Percentiles rank a stretch among this genome's conserved stretches.
Evolutionary conservation across 2,329 filamentous ascomycete genomes (phyloP).

Genomic region (Blastomyces percursus): DNA sequence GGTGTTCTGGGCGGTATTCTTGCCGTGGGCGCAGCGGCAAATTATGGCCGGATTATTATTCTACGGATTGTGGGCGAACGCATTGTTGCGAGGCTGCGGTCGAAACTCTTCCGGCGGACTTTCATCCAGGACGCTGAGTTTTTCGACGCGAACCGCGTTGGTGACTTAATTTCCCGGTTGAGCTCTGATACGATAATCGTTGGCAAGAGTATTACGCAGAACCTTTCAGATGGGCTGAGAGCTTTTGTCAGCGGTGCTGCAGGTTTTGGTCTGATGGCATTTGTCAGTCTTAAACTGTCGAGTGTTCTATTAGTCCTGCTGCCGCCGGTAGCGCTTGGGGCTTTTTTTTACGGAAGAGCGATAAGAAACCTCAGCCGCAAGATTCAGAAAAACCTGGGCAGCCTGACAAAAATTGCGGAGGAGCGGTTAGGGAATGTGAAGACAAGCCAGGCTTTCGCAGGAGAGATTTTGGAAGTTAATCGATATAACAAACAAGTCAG

Average conservation of each 20-base stretch:
- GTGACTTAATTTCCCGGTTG: slow-evolving; percentile 88
- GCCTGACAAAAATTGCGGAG: slow-evolving; percentile 92
- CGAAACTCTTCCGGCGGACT: slow-evolving; percentile 80
- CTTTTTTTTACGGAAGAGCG: slow-evolving; percentile 81
- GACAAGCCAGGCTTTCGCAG: slow-evolving; percentile 91
- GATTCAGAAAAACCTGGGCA: slow-evolving; percentile 88
- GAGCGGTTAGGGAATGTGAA: slow-evolving; percentile 95
- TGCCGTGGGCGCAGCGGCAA: slow-evolving; percentile 73
- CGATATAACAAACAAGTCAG: slow-evolving; percentile 89
- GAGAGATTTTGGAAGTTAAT: slow-evolving; percentile 77
- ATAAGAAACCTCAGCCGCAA: slow-evolving; percentile 83
- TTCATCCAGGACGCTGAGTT: slow-evolving; percentile 98
- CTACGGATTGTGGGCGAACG: slow-evolving; percentile 89
- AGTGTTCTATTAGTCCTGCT: slow-evolving; percentile 77
- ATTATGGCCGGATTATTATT: slow-evolving; percentile 88
- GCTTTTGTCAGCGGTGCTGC: slow-evolving; percentile 81
- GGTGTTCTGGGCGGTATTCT: slow-evolving; percentile 64
- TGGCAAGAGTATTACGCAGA: slow-evolving; percentile 96
- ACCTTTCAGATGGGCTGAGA: slow-evolving; percentile 88
- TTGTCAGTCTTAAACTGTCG: slow-evolving; percentile 82
- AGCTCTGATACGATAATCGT: slow-evolving; percentile 97
- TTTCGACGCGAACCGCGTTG: slow-evolving; percentile 94
- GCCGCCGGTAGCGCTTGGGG: slow-evolving; percentile 78
- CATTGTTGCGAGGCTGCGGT: slow-evolving; percentile 80
- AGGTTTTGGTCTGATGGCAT: slow-evolving; percentile 89